A percentile compares a stretch with the other conserved stretches of the same genome.
phyloP scores from a whole-genome alignment of 495 filamentous ascomycete genomes.

The Chaetomium cochliodes region DNA sequence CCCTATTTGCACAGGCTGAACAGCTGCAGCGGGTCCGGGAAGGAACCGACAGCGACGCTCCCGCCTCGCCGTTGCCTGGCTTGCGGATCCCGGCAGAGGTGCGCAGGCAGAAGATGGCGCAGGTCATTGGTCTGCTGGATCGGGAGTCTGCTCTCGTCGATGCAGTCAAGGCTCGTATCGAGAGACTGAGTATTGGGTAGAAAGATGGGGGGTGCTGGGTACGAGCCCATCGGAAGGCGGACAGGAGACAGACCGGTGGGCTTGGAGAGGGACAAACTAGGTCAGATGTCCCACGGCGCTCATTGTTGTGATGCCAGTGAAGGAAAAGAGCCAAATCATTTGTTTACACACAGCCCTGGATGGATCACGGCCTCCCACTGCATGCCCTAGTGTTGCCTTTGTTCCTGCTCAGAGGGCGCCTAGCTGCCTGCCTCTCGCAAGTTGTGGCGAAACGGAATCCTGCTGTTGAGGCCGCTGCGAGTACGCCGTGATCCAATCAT shows the following conservation, averaged over 20 bases:
- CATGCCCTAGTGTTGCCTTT: slow-evolving; percentile 10
- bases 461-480: neutral
- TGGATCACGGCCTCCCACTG: slow-evolving; percentile 11
- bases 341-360: slow-evolving; percentile 13
- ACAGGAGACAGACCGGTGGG: slow-evolving; percentile 2
- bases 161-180: slow-evolving; percentile 41
- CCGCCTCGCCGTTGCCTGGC: slow-evolving; percentile 32
- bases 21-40: slow-evolving; percentile 37
- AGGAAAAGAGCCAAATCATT: slow-evolving; percentile 6
- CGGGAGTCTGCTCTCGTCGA: slow-evolving; percentile 61
- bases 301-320: slow-evolving; percentile 12
- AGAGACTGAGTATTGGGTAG: slow-evolving; percentile 35
- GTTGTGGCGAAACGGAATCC: neutral
- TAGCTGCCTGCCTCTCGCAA: neutral
- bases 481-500: neutral
- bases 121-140: slow-evolving; percentile 69
- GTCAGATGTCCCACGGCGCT: slow-evolving; percentile 16
- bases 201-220: neutral
- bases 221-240: slow-evolving; percentile 5
- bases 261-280: slow-evolving; percentile 7
- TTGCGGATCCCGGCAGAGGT: slow-evolving; percentile 64
- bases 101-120: slow-evolving; percentile 63
- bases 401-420: neutral
- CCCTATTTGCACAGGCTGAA: slow-evolving; percentile 53
- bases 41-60: slow-evolving; percentile 34